phyloP scores from a whole-genome alignment of 768 basidiomycete genomes.

The Leccinum subtestaceum region DNA sequence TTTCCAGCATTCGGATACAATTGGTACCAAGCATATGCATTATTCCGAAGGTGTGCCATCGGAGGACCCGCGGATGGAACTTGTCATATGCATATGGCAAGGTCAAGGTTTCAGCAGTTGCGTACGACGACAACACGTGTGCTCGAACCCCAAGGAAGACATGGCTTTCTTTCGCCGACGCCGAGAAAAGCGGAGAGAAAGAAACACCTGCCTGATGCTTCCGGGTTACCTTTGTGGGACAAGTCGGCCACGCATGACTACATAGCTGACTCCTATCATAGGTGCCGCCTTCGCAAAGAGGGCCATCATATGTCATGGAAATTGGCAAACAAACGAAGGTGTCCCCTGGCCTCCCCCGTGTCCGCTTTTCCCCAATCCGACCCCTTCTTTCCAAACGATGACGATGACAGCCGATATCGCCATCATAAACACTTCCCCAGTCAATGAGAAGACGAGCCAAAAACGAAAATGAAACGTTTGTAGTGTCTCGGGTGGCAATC shows the following conservation, averaged over 20 bases:
- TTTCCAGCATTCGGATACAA: neutral
- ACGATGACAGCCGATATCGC: neutral
- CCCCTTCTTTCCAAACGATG: neutral
- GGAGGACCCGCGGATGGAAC: neutral
- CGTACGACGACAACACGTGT: conserved; percentile 7
- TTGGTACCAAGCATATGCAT: neutral
- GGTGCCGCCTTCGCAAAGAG: neutral
- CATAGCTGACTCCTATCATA: neutral
- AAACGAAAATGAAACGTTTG: neutral
- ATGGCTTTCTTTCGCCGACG: conserved; percentile 5
- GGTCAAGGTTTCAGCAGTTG: conserved; percentile 1
- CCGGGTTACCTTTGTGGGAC: neutral
- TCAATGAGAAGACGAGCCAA: neutral
- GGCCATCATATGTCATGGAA: neutral
- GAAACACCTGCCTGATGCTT: neutral
- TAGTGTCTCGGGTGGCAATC: neutral
- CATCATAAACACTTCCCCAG: neutral
- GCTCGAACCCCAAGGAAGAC: neutral
- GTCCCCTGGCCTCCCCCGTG: neutral
- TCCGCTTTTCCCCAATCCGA: neutral
- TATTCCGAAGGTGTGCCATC: conserved; percentile 1
- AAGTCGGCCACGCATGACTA: neutral
- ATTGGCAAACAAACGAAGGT: neutral
- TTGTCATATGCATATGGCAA: neutral
- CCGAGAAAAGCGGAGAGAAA: neutral